These are phyloP conservation scores for Hyphopichia fennica DNA, from an alignment of 1,139 yeast genomes.

Conservation along the genomic window DNA sequence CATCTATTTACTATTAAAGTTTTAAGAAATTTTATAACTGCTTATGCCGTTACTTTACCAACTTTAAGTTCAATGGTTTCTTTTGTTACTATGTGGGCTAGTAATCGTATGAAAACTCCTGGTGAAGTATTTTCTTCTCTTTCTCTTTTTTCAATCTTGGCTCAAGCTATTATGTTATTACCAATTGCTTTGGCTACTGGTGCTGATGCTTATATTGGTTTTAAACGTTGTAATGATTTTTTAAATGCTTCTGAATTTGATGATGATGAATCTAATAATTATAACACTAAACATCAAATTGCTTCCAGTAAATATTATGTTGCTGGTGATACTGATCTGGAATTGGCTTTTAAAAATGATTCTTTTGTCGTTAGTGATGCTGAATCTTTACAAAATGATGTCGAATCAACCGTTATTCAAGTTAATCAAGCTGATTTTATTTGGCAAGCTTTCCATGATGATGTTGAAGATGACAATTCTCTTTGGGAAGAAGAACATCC, in stretches of 20 bases:
- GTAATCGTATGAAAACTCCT: conserved; percentile 33
- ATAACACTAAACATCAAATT: neutral
- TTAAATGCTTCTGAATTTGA: conserved; percentile 40
- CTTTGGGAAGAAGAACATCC: conserved; percentile 23
- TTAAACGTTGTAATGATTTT: conserved; percentile 45
- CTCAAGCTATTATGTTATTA: conserved; percentile 51
- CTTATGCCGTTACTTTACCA: conserved; percentile 48
- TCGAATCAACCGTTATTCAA: conserved; percentile 19
- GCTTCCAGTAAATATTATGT: conserved; percentile 15
- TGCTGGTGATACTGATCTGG: conserved; percentile 18
- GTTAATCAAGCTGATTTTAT: conserved; percentile 31
- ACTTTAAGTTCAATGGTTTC: conserved; percentile 41
- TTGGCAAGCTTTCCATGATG: conserved; percentile 38
- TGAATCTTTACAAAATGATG: conserved; percentile 3
- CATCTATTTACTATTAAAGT: conserved; percentile 44
- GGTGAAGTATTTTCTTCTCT: conserved; percentile 53
- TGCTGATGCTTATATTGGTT: conserved; percentile 56
- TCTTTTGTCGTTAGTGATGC: conserved; percentile 7
- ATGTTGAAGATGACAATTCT: conserved; percentile 18
- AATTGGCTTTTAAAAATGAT: conserved; percentile 14
- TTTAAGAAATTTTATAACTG: conserved; percentile 45
- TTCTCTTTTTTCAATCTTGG: conserved; percentile 51
- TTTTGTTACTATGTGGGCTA: conserved; percentile 46
- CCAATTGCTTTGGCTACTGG: conserved; percentile 57
- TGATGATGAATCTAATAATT: conserved; percentile 12